phyloP scores from a whole-genome alignment of 495 filamentous ascomycete species.

The Neohortaea acidophila region DNA sequence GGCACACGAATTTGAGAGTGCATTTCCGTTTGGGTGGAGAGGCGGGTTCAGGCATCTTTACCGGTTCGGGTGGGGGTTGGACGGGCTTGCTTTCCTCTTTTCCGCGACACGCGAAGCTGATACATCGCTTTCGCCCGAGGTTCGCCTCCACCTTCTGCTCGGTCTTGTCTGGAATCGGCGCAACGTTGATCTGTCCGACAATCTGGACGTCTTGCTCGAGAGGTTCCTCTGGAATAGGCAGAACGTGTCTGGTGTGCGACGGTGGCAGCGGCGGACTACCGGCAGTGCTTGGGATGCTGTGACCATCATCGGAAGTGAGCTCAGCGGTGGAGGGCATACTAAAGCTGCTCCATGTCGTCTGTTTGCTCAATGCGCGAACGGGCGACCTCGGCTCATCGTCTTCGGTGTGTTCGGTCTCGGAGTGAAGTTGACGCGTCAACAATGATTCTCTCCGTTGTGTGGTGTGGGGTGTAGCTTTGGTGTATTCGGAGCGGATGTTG shows the following conservation, averaged over 20 bases:
- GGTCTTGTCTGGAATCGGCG: slow-evolving; percentile 9
- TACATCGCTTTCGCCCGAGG: slow-evolving; percentile 66
- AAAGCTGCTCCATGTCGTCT: slow-evolving; percentile 61
- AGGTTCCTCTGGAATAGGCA: slow-evolving; percentile 22
- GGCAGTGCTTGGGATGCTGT: slow-evolving; percentile 71
- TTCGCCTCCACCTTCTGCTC: slow-evolving; percentile 27
- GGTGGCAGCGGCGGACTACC: slow-evolving; percentile 64
- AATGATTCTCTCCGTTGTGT: slow-evolving; percentile 14
- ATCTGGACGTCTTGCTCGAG: slow-evolving; percentile 16
- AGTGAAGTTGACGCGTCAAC: slow-evolving; percentile 19
- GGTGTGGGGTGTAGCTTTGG: not conserved
- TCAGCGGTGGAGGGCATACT: slow-evolving; percentile 72
- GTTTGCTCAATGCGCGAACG: slow-evolving; percentile 30
- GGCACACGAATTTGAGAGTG: slow-evolving; percentile 47
- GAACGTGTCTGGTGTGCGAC: slow-evolving; percentile 20
- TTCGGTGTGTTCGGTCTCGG: slow-evolving; percentile 16
- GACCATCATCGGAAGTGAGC: slow-evolving; percentile 77
- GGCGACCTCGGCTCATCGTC: slow-evolving; percentile 4
- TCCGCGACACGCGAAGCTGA: slow-evolving; percentile 72
- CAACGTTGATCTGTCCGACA: slow-evolving; percentile 21
- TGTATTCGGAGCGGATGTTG: slow-evolving; percentile 2
- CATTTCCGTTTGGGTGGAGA: slow-evolving; percentile 34
- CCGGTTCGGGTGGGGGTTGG: slow-evolving; percentile 25
- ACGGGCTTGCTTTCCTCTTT: slow-evolving; percentile 32
- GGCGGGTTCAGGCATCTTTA: slow-evolving; percentile 24